These are phyloP conservation scores for Ogataea ganodermae DNA, from an alignment of 805 yeast genomes.

Conservation along the genomic window DNA sequence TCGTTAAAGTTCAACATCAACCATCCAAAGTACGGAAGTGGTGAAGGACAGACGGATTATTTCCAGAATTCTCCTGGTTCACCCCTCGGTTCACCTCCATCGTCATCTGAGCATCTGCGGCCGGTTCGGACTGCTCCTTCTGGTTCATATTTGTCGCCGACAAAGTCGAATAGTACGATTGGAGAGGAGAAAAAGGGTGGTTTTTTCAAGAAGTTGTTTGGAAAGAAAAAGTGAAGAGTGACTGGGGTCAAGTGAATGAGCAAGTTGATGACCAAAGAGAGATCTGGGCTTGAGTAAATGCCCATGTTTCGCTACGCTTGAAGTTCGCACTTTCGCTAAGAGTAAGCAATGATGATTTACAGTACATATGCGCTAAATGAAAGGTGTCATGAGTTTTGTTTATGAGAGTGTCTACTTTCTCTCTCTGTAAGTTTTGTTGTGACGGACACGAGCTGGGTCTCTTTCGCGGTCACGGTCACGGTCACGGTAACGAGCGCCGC, in stretches of 20 bases:
- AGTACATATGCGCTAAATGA: not conserved
- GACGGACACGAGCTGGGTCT: not conserved
- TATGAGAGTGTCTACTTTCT: not conserved
- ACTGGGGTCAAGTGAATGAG: no score
- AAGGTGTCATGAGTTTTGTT: not conserved
- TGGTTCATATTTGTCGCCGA: constrained; percentile 5
- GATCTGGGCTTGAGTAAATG: no score
- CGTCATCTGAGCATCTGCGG: constrained; percentile 2
- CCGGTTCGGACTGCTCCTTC: not conserved
- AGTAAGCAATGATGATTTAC: not conserved
- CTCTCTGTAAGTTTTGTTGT: not conserved
- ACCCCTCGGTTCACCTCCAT: constrained; percentile 5
- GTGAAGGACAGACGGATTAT: not conserved
- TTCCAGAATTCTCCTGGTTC: no score
- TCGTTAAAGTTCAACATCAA: constrained; percentile 26
- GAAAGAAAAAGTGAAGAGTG: constrained; percentile 13
- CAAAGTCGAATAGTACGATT: constrained; percentile 3
- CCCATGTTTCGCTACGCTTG: no score
- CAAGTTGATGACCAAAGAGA: no score
- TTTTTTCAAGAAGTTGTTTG: constrained; percentile 24
- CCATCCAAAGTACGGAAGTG: constrained; percentile 23
- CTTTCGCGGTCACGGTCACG: not conserved
- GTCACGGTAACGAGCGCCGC: not conserved
- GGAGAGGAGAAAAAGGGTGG: constrained; percentile 16
- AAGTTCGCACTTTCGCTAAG: no score